A percentile compares a stretch with the other conserved stretches of the same genome.
These are phyloP conservation scores for Microascus cirrosus DNA, from an alignment of 2,329 filamentous ascomycete species.

Conservation along the genomic window DNA sequence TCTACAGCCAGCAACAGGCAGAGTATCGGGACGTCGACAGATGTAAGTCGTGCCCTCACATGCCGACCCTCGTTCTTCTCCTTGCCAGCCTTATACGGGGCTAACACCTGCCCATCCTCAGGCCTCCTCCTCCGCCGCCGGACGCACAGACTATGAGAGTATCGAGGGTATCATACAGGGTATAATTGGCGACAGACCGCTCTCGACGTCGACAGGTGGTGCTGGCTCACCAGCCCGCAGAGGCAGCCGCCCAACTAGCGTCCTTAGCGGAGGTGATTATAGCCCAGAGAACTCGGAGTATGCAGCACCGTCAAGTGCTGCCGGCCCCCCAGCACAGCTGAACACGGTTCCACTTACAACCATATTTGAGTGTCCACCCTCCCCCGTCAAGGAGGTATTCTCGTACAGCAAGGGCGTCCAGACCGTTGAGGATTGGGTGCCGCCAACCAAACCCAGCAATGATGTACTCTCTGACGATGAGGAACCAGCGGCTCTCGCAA, in stretches of 20 bases:
- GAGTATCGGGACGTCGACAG: conserved; percentile 55
- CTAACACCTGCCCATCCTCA: not conserved
- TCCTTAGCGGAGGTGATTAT: conserved; percentile 69
- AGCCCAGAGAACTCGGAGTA: conserved; percentile 63
- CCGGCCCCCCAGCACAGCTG: conserved; percentile 53
- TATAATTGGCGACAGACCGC: conserved; percentile 33
- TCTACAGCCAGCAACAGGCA: conserved; percentile 63
- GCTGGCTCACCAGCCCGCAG: conserved; percentile 54
- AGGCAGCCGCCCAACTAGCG: conserved; percentile 75
- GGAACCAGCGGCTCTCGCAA: conserved; percentile 41
- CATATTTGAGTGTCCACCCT: conserved; percentile 70
- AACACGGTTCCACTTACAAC: conserved; percentile 64
- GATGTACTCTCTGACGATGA: conserved; percentile 55
- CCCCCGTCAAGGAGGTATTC: conserved; percentile 70
- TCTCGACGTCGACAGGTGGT: conserved; percentile 52
- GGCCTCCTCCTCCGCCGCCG: not conserved
- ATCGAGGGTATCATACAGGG: not conserved
- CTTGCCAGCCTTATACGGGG: conserved; percentile 5
- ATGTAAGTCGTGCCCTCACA: conserved; percentile 44
- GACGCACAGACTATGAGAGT: not conserved
- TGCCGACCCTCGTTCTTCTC: conserved; percentile 1
- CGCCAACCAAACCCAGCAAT: conserved; percentile 38
- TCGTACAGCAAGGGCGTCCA: conserved; percentile 97
- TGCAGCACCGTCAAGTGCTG: conserved; percentile 32
- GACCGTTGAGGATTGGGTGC: conserved; percentile 66